phyloP scores from a whole-genome alignment of 352 stramenopile genomes.

The Phytophthora tubulina region DNA sequence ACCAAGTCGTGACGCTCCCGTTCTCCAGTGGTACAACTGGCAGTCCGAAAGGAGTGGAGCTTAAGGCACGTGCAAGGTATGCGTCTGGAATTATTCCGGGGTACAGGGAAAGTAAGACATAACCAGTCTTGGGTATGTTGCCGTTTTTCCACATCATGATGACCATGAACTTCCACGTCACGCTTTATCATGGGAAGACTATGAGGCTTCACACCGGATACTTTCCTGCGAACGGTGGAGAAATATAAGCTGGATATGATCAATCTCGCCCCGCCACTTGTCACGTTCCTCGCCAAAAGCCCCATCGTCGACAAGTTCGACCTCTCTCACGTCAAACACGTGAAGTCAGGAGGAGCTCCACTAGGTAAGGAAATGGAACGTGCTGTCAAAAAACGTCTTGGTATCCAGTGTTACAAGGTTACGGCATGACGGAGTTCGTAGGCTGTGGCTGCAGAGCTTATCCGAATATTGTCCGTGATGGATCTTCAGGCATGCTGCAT shows the following conservation, averaged over 20 bases:
- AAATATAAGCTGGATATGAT: conserved; percentile 59
- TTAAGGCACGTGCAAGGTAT: conserved; percentile 86
- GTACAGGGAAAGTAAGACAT: conserved; percentile 45
- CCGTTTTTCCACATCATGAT: conserved; percentile 95
- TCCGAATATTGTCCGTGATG: conserved; percentile 23
- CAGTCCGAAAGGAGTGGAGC: conserved; percentile 88
- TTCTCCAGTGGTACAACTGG: conserved; percentile 95
- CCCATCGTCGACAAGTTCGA: conserved; percentile 91
- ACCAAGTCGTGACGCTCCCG: conserved; percentile 61
- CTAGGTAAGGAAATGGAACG: conserved; percentile 75
- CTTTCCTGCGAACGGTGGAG: conserved; percentile 78
- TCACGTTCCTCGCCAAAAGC: conserved; percentile 82
- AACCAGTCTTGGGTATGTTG: conserved; percentile 53
- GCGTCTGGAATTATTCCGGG: conserved; percentile 69
- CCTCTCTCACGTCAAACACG: conserved; percentile 64
- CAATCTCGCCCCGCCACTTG: conserved; percentile 83
- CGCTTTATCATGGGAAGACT: conserved; percentile 63
- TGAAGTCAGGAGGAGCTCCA: conserved; percentile 87
- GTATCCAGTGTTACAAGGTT: conserved; percentile 52
- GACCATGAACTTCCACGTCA: conserved; percentile 72
- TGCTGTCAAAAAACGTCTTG: conserved; percentile 65
- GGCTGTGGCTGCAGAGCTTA: conserved; percentile 51
- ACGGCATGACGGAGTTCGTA: conserved; percentile 71
- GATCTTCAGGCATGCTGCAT: conserved; percentile 44
- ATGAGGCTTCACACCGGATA: conserved; percentile 85